A percentile compares a stretch with the other conserved stretches of the same genome.
These are phyloP conservation scores for Apodospora peruviana DNA, from an alignment of 495 filamentous ascomycete species.

Conservation along the genomic window DNA sequence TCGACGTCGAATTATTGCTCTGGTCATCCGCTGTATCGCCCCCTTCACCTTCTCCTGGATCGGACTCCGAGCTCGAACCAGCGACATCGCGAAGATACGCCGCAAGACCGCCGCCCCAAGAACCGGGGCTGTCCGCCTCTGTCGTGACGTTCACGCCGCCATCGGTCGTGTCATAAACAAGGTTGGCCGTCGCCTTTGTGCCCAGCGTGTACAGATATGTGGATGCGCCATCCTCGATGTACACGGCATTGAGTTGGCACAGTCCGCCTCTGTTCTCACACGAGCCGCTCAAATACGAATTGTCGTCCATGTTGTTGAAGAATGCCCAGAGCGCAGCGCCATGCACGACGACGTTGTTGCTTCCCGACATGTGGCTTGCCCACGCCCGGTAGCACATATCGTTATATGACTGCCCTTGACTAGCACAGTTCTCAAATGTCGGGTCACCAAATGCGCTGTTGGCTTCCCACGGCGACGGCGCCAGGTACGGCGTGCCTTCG, in stretches of 20 bases:
- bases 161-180: slow-evolving; percentile 30
- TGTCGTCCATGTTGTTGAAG: slow-evolving; percentile 35
- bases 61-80: too few species aligned
- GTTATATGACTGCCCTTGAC: slow-evolving; percentile 6
- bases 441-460: slow-evolving; percentile 12
- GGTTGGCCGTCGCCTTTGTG: slow-evolving; percentile 37
- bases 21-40: too few species aligned
- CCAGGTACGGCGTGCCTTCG: slow-evolving; percentile 45
- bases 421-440: slow-evolving; percentile 14
- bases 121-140: slow-evolving; percentile 36
- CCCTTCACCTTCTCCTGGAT: too few species aligned
- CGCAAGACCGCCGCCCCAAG: slow-evolving; percentile 39
- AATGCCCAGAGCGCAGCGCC: slow-evolving; percentile 48
- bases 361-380: slow-evolving; percentile 30
- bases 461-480: slow-evolving; percentile 16
- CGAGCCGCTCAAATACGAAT: slow-evolving; percentile 12
- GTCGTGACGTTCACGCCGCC: slow-evolving; percentile 24
- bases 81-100: slow-evolving; percentile 19
- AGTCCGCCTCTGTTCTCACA: slow-evolving; percentile 17
- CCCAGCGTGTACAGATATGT: slow-evolving; percentile 40
- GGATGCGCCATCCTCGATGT: slow-evolving; percentile 21
- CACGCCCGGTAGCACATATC: slow-evolving; percentile 38
- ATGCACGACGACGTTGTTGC: slow-evolving; percentile 39
- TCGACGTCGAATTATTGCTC: too few species aligned
- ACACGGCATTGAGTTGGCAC: slow-evolving; percentile 41